Evolutionary conservation across 495 filamentous ascomycete species (phyloP).

Genomic region (Terfezia boudieri): DNA sequence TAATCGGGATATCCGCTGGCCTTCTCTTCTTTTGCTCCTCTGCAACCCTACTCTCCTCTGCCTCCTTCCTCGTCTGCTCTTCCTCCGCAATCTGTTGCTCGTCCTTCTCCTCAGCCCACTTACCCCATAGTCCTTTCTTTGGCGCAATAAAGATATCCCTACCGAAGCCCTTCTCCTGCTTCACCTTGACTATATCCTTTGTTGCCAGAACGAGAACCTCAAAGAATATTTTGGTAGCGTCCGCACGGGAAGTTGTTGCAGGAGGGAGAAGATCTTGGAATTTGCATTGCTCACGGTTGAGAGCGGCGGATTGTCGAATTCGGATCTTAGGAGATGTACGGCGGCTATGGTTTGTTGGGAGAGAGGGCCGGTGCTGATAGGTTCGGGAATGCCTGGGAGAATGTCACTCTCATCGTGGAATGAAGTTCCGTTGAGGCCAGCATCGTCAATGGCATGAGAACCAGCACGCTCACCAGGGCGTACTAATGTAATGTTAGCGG

Average conservation of each 20-base stretch:
- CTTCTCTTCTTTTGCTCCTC: background rate
- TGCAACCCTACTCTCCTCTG: background rate
- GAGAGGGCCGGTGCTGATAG: constrained; percentile 9
- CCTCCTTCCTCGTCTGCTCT: constrained; percentile 14
- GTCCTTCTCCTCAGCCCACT: constrained; percentile 76
- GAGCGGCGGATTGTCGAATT: constrained; percentile 39
- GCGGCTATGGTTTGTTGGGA: constrained; percentile 83
- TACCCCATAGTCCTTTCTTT: constrained; percentile 83
- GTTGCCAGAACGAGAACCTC: constrained; percentile 87
- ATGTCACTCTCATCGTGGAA: too few relatives aligned
- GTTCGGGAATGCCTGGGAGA: background rate
- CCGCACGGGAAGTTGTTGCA: constrained; percentile 47
- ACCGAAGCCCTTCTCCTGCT: constrained; percentile 31
- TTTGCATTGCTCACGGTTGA: constrained; percentile 30
- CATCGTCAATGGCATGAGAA: too few relatives aligned
- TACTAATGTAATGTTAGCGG: too few relatives aligned
- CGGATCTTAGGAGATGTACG: constrained; percentile 78
- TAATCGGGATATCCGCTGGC: too few relatives aligned
- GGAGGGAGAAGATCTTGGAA: constrained; percentile 88
- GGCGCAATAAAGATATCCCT: constrained; percentile 45
- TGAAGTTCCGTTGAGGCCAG: too few relatives aligned
- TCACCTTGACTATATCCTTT: constrained; percentile 95
- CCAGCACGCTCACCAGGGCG: too few relatives aligned
- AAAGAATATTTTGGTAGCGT: constrained; percentile 99
- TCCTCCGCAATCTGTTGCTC: constrained; percentile 32